Evolutionary conservation across 1,284 basidiomycete species (phyloP), one percentile per base, ranked within the genome.

Genomic region (Vanrija sp.): DNA sequence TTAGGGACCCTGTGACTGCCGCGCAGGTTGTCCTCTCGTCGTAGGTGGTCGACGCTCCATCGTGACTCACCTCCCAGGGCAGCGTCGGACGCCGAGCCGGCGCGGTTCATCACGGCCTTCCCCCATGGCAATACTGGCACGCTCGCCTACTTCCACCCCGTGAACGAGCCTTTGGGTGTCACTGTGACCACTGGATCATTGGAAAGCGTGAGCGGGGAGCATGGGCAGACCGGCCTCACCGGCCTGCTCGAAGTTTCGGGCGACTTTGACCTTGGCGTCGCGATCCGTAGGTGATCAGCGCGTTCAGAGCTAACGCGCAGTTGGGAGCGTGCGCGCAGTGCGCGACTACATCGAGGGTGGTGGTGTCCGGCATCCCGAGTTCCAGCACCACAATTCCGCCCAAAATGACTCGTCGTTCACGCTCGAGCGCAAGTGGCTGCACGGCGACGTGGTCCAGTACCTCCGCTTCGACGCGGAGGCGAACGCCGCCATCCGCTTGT

Each of bases 121-220:
- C 78, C 79, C 2, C 69, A 77, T 12, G 79, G 78, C 14, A 80
- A 80, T 64, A 74, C 76, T 0, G 78, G 78, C 10, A 73, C 72
- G 8, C 58, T 78, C 38, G 63, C 72, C 26, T 79, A 76, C 61
- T 78, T 80, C 55, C 54, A 75, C 7, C 78, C 78, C 4, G 28
- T 60, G 23, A 62, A 46, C 5, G 48, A 57, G 5, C 38, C 46
- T 6, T 55, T 71, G 0, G 57, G 65, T 0, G 64, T 74, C 15
- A 62, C 64, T 7, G 69, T 79, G 23, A 64, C 71, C 16, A 28
- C 49, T 14, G 28, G 29, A 5, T 59, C 60, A 1, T 29, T 69
- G 1, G 19, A 6, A 15, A 66, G 62, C 23, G 48, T 65, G 18
- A 29, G 29, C 2, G 51, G 38, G 6, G 54, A 39, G 3, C 21